Conservation (phyloP, 2,329 filamentous ascomycete genomes). For the Geoglossum cookeanum region DNA sequence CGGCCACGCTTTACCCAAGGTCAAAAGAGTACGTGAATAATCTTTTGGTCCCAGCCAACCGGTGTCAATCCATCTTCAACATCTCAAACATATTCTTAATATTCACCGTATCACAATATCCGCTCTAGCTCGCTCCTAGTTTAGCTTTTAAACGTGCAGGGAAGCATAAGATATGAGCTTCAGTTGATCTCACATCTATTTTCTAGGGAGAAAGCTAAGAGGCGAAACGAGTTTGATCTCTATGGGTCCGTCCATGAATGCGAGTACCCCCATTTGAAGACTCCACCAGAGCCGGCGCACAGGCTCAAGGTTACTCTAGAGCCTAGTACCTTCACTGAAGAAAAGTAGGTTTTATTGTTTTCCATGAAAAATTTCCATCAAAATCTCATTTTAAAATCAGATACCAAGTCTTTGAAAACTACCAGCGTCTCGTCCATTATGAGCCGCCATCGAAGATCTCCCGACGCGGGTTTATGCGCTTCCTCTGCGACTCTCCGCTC, state of each 20-base stretch:
- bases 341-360: constrained; percentile 37
- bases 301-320: constrained; percentile 52
- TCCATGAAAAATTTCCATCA: background rate
- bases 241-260: constrained; percentile 48
- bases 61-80: too few species aligned
- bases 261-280: constrained; percentile 35
- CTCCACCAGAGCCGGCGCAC: constrained; percentile 45
- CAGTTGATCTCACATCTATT: background rate
- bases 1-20: constrained; percentile 43
- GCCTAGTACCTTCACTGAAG: constrained; percentile 48
- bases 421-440: constrained; percentile 54
- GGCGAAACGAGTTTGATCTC: constrained; percentile 50
- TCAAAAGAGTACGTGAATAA: constrained; percentile 38
- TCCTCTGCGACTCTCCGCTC: constrained; percentile 55
- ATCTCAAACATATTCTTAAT: too few species aligned
- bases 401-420: constrained; percentile 46
- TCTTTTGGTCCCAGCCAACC: constrained; percentile 5
- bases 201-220: constrained; percentile 34
- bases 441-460: constrained; percentile 42
- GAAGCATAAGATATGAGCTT: background rate
- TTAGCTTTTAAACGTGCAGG: too few species aligned
- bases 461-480: constrained; percentile 43
- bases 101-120: too few species aligned
- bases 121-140: too few species aligned
- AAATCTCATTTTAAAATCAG: constrained; percentile 6